Evolutionary conservation across 768 basidiomycete genomes (phyloP), one percentile per base, ranked within the genome.

Genomic region (Tricholoma sp.): DNA sequence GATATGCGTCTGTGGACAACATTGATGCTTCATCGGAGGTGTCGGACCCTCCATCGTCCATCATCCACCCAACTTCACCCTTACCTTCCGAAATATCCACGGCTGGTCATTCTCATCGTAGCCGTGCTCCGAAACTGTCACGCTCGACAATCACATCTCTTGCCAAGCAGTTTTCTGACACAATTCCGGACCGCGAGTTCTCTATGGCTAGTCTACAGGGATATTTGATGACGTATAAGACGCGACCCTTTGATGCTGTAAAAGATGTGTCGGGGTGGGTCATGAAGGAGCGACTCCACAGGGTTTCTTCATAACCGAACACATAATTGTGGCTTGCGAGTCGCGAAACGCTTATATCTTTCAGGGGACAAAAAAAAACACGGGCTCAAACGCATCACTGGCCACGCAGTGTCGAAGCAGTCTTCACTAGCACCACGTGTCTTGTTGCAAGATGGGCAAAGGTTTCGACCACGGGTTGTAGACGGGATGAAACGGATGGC

Each of bases 181-280:
- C 65, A 8, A 74, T 91, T 43, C 78, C 77, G 4, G 76, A 79
- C 50, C 69, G 74, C 34, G 72, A 76, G 63, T 70, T 77, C 39
- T 81, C 75, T 21, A 79, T 79, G 77, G 80, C 77, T 22, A 66
- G 67, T 47, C 69, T 80, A 51, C 79, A 79, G 61, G 78, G 85
- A 5, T 88, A 82, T 66, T 67, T 91, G 59, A 86, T 91, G 84
- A 69, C 72, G n/a, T 80, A 85, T 72, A 88, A 89, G 68, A 74
- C 72, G 5, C 68, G 77, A 7, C 86, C 88, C 0, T 66, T 72
- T 57, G 78, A 75, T 9, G 88, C 87, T 4, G 77, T 83, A 10
- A 68, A 69, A 22, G 72, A 74, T 1, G 67, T 74, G 3, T 66
- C 62, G 8, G 68, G 58, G 6, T 87, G 84, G 81, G 74, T 84